Percentiles rank a stretch among this genome's conserved stretches.
Conservation (phyloP, 1,139 yeast species). For the Ogataea hybrid region DNA sequence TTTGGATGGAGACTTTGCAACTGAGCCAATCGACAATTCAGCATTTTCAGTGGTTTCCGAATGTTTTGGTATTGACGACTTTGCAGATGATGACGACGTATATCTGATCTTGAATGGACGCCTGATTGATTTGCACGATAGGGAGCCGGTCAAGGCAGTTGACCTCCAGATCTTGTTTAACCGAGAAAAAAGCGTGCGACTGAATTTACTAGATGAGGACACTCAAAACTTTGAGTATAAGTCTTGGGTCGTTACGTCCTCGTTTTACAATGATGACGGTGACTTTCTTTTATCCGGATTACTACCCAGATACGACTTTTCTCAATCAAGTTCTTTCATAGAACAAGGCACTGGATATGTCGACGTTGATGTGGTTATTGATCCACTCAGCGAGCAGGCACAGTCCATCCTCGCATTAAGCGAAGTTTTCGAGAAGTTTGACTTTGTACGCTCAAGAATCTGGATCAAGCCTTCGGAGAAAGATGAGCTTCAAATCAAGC, state of each 20-base stretch:
- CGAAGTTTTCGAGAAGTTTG: conserved; percentile 32
- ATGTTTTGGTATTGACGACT: conserved; percentile 12
- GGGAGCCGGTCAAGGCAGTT: conserved; percentile 6
- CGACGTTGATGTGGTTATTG: conserved; percentile 58
- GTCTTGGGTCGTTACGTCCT: conserved; percentile 41
- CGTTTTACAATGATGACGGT: conserved; percentile 44
- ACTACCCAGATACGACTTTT: conserved; percentile 36
- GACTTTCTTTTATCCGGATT: conserved; percentile 27
- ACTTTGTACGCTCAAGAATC: conserved; percentile 51
- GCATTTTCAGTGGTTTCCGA: neutral
- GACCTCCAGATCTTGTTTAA: conserved; percentile 18
- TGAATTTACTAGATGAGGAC: neutral
- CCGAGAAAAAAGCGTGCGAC: neutral
- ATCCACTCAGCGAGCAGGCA: conserved; percentile 69
- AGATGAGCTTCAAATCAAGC: conserved; percentile 47
- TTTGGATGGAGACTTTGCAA: neutral
- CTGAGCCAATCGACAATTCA: neutral
- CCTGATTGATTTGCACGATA: conserved; percentile 15
- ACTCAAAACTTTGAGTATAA: conserved; percentile 43
- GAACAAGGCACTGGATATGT: conserved; percentile 15
- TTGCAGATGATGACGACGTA: conserved; percentile 7
- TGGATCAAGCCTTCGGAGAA: conserved; percentile 54
- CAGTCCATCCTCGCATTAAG: conserved; percentile 59
- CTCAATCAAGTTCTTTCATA: conserved; percentile 4
- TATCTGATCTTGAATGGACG: conserved; percentile 30